Base-by-base conservation (phyloP, 495 filamentous ascomycete genomes). In the Amniculicola lignicola region DNA sequence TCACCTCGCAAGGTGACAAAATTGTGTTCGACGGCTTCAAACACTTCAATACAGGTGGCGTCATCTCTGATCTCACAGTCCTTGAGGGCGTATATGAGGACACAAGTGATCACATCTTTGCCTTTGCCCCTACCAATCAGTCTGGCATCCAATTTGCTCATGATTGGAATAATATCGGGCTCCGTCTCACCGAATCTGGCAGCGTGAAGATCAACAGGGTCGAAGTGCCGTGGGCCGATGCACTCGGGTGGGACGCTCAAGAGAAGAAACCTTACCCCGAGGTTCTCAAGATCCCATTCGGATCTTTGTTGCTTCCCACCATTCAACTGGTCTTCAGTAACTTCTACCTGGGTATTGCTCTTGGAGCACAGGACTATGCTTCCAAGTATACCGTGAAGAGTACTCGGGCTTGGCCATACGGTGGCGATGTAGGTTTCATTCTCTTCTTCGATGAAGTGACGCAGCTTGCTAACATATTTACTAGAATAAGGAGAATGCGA, bases 311-410 rank as follows among this genome's bases (percentile, higher is more conserved):
- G 9, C 73, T 83, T 0, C 80, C 80, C 15, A 80, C 77, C 11
- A 81, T 84, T 58, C 81, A 83, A 57, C 75, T 83, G 0, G 77
- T 82, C 51, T 85, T 83, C 68, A 71, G 70, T 53, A 82, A 82
- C 61, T 82, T 85, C 65, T 82, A 85, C 63, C 70, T 83, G 14
- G 81, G 81, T 29, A 82, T 83, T 45, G 77, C 79, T 1, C 69
- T 72, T 9, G 81, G 80, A 0, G 74, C 77, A 1, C 67, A 82
- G 2, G 66, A 74, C 14, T 73, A 71, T 48, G 77, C 78, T 15
- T 53, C 69, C 3, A 69, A 73, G 42, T 83, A 83, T 62, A 83
- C 82, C 1, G 57, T 49, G 4, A 70, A 62, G 2, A 57, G 64
- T 25, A 83, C 82, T 1, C 77, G 82, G 2, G 60, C 80, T 1